A percentile compares a stretch with the other conserved stretches of the same genome.
phyloP scores from a whole-genome alignment of 2,329 filamentous ascomycete species.

The Sporothrix mexicana region DNA sequence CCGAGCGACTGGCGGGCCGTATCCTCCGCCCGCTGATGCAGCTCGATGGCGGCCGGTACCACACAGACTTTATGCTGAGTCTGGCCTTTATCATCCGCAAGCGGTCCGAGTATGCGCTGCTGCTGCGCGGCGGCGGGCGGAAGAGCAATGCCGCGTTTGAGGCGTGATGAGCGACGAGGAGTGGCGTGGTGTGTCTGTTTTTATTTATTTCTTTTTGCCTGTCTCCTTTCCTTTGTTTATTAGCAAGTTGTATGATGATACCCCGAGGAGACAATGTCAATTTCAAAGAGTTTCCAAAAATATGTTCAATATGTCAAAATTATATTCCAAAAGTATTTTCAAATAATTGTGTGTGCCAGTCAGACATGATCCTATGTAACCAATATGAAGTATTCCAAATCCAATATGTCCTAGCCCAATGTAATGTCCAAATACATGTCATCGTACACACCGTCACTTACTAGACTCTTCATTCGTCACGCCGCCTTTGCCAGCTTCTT shows the following conservation, averaged over 20 bases:
- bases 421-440: too few relatives aligned
- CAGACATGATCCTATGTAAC: too few relatives aligned
- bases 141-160: slow-evolving; percentile 41
- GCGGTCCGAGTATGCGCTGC: slow-evolving; percentile 49
- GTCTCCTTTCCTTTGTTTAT: neutral
- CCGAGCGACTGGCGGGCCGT: slow-evolving; percentile 49
- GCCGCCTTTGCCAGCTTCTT: neutral
- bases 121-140: slow-evolving; percentile 45
- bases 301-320: neutral
- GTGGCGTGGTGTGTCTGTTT: neutral
- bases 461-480: neutral
- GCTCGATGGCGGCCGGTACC: slow-evolving; percentile 41
- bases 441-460: too few relatives aligned
- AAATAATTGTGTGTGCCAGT: too few relatives aligned
- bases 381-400: too few relatives aligned
- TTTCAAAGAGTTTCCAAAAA: neutral
- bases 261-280: slow-evolving; percentile 25
- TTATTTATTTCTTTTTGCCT: neutral
- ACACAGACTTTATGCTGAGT: slow-evolving; percentile 51
- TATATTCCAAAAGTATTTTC: too few relatives aligned
- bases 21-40: slow-evolving; percentile 52
- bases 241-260: slow-evolving; percentile 28
- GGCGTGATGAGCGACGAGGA: neutral
- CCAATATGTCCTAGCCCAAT: too few relatives aligned
- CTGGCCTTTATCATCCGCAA: slow-evolving; percentile 53